Evolutionary conservation across 345 rosid genomes (phyloP).

Genomic region (Toxicodendron radicans): DNA sequence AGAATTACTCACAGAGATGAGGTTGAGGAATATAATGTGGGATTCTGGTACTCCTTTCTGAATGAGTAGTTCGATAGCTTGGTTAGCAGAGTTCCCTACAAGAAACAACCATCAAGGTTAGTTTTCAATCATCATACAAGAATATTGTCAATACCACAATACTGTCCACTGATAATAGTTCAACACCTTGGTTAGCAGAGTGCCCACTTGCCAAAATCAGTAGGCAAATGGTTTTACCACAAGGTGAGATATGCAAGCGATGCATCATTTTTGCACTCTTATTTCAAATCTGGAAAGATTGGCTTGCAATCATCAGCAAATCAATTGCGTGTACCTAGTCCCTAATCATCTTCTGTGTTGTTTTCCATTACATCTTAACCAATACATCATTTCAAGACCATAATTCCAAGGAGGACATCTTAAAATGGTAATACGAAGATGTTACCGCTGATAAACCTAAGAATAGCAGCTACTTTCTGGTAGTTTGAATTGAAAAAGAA

Average conservation of each 20-base stretch:
- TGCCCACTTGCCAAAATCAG: slow-evolving; percentile 3
- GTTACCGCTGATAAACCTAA: background rate
- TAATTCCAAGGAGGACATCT: background rate
- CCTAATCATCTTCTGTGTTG: background rate
- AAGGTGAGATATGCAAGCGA: background rate
- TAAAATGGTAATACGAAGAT: background rate
- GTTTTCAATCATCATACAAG: background rate
- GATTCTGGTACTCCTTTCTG: slow-evolving; percentile 97
- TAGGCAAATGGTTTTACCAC: background rate
- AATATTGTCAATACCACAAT: background rate
- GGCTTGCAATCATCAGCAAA: background rate
- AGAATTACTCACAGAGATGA: slow-evolving; percentile 69
- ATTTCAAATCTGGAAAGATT: background rate
- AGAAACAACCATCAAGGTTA: slow-evolving; percentile 6
- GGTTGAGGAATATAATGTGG: slow-evolving; percentile 90
- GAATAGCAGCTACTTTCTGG: background rate
- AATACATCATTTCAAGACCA: background rate
- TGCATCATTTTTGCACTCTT: background rate
- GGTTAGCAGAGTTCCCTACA: slow-evolving; percentile 93
- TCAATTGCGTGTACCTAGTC: background rate
- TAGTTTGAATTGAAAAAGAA: background rate
- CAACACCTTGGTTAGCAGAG: too few species aligned
- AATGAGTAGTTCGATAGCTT: slow-evolving; percentile 84
- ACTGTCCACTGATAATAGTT: too few species aligned
- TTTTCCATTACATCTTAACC: background rate